Evolutionary conservation across 768 basidiomycete species (phyloP).

Genomic region (Albatrellus ellisii): DNA sequence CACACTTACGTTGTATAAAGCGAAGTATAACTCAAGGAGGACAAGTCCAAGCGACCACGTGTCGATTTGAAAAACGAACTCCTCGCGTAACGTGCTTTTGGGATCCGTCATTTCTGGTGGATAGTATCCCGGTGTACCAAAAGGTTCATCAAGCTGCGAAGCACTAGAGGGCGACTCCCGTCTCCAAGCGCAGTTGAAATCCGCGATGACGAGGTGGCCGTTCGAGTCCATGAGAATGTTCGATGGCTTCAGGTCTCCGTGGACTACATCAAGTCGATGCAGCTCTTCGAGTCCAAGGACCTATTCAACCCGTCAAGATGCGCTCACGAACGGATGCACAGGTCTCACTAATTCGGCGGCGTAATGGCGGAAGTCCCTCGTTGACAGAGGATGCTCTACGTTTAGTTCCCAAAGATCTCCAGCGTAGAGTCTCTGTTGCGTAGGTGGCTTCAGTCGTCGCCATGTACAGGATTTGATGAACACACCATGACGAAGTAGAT

Average conservation of each 20-base stretch:
- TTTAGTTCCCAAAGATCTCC: background rate
- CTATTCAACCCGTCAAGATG: background rate
- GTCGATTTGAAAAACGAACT: constrained; percentile 8
- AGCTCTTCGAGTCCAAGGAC: constrained; percentile 20
- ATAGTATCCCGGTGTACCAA: constrained; percentile 10
- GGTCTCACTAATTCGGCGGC: constrained; percentile 3
- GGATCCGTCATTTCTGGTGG: constrained; percentile 9
- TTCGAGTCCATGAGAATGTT: constrained; percentile 14
- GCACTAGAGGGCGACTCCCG: background rate
- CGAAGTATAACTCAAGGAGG: constrained; percentile 9
- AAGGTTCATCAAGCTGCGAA: background rate
- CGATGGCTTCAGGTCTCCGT: constrained; percentile 37
- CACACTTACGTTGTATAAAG: no score
- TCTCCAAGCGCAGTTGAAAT: constrained; percentile 8
- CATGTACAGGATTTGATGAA: background rate
- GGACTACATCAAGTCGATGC: constrained; percentile 26
- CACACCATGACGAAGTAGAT: background rate
- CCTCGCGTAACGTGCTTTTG: background rate
- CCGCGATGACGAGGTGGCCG: constrained; percentile 13
- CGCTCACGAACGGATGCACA: constrained; percentile 9
- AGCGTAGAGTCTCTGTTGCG: background rate
- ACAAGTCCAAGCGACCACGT: constrained; percentile 10
- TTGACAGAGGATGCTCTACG: background rate
- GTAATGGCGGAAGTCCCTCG: background rate
- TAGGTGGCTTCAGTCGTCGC: background rate